Evolutionary conservation across 2,329 filamentous ascomycete species (phyloP).

Genomic region (Xylariomycetidae sp.): DNA sequence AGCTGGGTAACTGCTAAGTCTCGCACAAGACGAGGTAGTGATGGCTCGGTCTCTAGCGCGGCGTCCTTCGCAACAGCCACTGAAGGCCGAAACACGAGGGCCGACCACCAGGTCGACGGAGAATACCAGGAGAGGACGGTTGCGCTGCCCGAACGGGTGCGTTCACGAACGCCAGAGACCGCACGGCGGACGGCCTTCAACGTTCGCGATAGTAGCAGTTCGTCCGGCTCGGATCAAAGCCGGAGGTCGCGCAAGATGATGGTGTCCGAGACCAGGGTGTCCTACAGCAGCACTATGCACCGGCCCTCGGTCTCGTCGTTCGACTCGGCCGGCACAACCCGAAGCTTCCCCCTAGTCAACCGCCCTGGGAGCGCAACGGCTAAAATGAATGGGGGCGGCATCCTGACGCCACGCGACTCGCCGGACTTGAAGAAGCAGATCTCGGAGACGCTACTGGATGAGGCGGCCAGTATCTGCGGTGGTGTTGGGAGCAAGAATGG

Average conservation of each 20-base stretch:
- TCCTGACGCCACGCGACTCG: constrained; percentile 44
- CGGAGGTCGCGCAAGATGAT: too few species aligned
- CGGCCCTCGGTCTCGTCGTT: constrained; percentile 54
- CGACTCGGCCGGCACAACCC: constrained; percentile 53
- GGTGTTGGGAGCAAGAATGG: too few species aligned
- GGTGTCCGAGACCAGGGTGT: too few species aligned
- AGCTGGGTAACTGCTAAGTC: constrained; percentile 15
- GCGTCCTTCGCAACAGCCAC: constrained; percentile 55
- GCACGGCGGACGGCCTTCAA: constrained; percentile 21
- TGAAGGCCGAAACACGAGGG: constrained; percentile 35
- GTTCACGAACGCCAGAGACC: constrained; percentile 28
- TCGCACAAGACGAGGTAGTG: constrained; percentile 38
- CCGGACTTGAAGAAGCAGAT: constrained; percentile 45
- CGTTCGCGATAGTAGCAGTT: too few species aligned
- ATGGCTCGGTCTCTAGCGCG: constrained; percentile 45
- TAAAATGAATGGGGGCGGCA: constrained; percentile 39
- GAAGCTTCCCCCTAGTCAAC: constrained; percentile 59
- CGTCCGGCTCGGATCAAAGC: too few species aligned
- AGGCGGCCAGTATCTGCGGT: constrained; percentile 39
- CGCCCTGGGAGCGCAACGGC: too few species aligned
- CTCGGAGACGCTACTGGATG: constrained; percentile 43
- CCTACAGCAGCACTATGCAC: too few species aligned
- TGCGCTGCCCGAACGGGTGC: constrained; percentile 17
- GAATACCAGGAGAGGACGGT: constrained; percentile 17
- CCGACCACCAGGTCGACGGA: constrained; percentile 15